phyloP scores from a whole-genome alignment of 345 rosid species.

The Chamaenerion angustifolium region DNA sequence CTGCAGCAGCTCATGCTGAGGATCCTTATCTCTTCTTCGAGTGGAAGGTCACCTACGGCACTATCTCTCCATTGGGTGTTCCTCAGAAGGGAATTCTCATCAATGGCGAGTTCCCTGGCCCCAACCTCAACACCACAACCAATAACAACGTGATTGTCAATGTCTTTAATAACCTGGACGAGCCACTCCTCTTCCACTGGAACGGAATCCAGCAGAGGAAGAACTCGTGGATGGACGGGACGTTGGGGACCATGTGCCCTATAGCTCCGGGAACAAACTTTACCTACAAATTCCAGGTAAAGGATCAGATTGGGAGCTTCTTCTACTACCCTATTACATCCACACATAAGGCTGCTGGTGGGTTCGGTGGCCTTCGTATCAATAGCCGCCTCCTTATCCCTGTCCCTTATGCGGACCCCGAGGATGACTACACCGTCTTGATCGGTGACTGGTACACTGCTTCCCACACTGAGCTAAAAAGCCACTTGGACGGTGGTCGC shows the following conservation, averaged over 20 bases:
- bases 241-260: constrained; percentile 63
- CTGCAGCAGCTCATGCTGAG: not conserved
- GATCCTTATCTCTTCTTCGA: constrained; percentile 12
- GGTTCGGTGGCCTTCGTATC: constrained; percentile 43
- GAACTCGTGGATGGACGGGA: constrained; percentile 80
- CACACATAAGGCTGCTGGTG: constrained; percentile 67
- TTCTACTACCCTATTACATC: constrained; percentile 51
- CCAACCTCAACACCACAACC: constrained; percentile 28
- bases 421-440: constrained; percentile 17
- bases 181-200: constrained; percentile 27
- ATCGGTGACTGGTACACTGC: constrained; percentile 56
- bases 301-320: constrained; percentile 67
- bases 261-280: constrained; percentile 48
- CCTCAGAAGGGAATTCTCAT: constrained; percentile 21
- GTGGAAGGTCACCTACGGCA: constrained; percentile 13
- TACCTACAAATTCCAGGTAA: constrained; percentile 47
- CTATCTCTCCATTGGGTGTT: constrained; percentile 9
- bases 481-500: not conserved
- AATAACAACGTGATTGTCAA: constrained; percentile 26
- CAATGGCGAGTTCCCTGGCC: constrained; percentile 33
- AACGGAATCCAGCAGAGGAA: constrained; percentile 51
- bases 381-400: constrained; percentile 30
- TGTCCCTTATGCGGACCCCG: constrained; percentile 50
- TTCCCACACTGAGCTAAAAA: constrained; percentile 2
- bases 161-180: constrained; percentile 28